Evolutionary conservation across 2,329 filamentous ascomycete species (phyloP).

Genomic region (Grosmannia clavigera): DNA sequence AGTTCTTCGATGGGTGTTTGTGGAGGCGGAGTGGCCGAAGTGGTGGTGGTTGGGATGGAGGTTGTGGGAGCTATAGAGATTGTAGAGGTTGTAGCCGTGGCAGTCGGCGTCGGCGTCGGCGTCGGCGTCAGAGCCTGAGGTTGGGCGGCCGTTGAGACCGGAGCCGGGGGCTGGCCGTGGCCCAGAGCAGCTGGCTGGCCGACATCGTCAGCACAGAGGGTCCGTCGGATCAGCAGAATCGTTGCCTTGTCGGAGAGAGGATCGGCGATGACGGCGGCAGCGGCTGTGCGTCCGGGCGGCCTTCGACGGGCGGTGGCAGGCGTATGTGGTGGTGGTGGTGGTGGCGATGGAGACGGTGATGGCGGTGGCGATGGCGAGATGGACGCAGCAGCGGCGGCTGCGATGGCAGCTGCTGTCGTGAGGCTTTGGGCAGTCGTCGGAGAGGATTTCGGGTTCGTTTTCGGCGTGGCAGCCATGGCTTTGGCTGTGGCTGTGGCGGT

Average conservation of each 20-base stretch:
- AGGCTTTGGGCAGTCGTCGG: too few relatives aligned
- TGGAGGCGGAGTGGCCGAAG: background rate
- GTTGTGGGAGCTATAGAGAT: too few relatives aligned
- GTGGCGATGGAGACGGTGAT: background rate
- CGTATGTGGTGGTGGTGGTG: background rate
- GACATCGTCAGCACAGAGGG: constrained; percentile 63
- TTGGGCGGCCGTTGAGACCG: background rate
- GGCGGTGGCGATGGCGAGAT: too few relatives aligned
- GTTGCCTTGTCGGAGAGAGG: constrained; percentile 69
- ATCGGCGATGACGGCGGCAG: constrained; percentile 25
- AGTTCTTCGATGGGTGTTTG: constrained; percentile 53
- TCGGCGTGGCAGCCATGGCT: background rate
- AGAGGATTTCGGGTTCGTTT: background rate
- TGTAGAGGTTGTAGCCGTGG: background rate
- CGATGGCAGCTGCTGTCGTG: background rate
- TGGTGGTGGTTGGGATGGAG: constrained; percentile 29
- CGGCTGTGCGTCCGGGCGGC: background rate
- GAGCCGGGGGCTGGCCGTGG: background rate
- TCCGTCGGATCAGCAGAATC: constrained; percentile 65
- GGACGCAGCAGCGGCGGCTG: too few relatives aligned
- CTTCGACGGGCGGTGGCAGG: background rate
- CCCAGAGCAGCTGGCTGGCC: background rate
- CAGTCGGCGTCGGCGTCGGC: background rate
- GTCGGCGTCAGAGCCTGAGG: background rate
- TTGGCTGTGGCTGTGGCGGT: background rate